Conservation (phyloP, 768 basidiomycete species). For the Postia placenta region DNA sequence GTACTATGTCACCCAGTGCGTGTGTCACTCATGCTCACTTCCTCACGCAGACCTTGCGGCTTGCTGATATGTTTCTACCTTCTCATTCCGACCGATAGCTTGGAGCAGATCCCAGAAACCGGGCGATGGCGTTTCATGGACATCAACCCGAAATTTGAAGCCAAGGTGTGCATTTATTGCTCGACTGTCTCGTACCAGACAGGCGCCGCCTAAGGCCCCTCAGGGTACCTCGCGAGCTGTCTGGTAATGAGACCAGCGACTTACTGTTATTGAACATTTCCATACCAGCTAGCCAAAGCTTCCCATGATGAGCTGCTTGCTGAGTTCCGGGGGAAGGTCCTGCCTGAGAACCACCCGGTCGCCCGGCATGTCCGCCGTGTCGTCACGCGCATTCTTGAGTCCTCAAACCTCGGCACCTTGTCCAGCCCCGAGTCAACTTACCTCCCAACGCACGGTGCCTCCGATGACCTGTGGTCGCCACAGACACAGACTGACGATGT, state of each 20-base stretch:
- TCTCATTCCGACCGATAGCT: constrained; percentile 39
- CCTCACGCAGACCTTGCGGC: background rate
- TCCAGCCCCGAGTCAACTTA: constrained; percentile 21
- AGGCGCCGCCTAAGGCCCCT: background rate
- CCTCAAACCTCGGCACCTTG: constrained; percentile 67
- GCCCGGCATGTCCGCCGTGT: constrained; percentile 66
- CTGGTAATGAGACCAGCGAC: no score
- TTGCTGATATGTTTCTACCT: background rate
- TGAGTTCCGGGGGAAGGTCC: constrained; percentile 46
- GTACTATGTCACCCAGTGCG: constrained; percentile 28
- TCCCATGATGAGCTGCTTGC: constrained; percentile 38
- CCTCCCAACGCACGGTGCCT: constrained; percentile 18
- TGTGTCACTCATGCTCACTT: constrained; percentile 6
- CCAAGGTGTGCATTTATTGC: constrained; percentile 32
- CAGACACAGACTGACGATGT: constrained; percentile 13
- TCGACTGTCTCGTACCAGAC: background rate
- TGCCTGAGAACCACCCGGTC: constrained; percentile 63
- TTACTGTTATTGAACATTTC: no score
- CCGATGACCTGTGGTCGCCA: constrained; percentile 22
- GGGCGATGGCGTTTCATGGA: constrained; percentile 90
- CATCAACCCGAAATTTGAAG: constrained; percentile 51
- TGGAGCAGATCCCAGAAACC: constrained; percentile 83
- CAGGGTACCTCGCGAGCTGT: no score
- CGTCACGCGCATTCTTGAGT: constrained; percentile 59
- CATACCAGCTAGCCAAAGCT: constrained; percentile 36